Conservation (phyloP, 495 filamentous ascomycete species). For the Penicillium chermesinum region DNA sequence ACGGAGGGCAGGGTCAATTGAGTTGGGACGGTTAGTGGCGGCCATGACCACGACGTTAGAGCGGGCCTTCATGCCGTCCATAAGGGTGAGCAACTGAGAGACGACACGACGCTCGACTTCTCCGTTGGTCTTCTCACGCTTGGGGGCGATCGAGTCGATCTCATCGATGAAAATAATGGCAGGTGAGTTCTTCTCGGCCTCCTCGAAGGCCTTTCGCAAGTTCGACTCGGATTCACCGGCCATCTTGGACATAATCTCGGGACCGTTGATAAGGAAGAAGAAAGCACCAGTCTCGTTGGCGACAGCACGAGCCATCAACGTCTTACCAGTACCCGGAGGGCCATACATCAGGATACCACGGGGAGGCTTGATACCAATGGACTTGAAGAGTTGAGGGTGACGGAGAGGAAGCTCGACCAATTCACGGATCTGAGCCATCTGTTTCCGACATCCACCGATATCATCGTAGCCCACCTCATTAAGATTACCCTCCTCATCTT, state of each 20-base stretch:
- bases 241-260: conserved; percentile 99
- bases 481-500: conserved; percentile 97
- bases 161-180: conserved; percentile 99
- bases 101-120: conserved; percentile 98
- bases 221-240: conserved; percentile 98
- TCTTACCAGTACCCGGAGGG: conserved; percentile 98
- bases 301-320: conserved; percentile 95
- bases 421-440: conserved; percentile 99
- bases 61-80: conserved; percentile 99
- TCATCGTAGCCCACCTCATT: conserved; percentile 99
- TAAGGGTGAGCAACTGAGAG: conserved; percentile 93
- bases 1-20: conserved; percentile 90
- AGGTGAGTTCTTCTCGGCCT: conserved; percentile 98
- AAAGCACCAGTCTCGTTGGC: conserved; percentile 98
- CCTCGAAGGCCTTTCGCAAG: conserved; percentile 94
- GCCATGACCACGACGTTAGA: conserved; percentile 99
- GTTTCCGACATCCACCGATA: conserved; percentile 98
- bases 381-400: conserved; percentile 99
- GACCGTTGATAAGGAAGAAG: conserved; percentile 99
- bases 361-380: conserved; percentile 98
- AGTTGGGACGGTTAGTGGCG: conserved; percentile 94
- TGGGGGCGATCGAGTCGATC: conserved; percentile 97
- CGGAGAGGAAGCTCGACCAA: conserved; percentile 94
- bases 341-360: conserved; percentile 98
- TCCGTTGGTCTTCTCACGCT: conserved; percentile 99